Conservation (phyloP, 2,329 filamentous ascomycete species). For the Alternaria gansuensis region DNA sequence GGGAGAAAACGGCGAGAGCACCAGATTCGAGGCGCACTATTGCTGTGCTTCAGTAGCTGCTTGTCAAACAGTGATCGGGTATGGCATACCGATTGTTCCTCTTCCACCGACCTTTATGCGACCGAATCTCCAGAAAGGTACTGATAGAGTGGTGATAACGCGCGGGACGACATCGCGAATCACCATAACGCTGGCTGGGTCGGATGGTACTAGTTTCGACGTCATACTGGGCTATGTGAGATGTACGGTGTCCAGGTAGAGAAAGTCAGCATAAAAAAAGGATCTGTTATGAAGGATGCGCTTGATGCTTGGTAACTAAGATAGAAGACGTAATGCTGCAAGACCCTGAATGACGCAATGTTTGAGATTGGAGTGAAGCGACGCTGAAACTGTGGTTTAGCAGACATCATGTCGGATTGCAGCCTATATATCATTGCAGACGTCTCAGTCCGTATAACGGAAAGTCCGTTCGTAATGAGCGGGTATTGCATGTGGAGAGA, state of each 20-base stretch:
- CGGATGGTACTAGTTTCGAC: conserved; percentile 58
- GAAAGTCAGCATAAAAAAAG: background rate
- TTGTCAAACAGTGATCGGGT: background rate
- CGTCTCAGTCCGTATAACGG: conserved; percentile 24
- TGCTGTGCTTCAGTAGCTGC: conserved; percentile 18
- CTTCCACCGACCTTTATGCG: conserved; percentile 83
- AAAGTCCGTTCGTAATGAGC: background rate
- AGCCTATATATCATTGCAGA: conserved; percentile 14
- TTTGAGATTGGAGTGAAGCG: conserved; percentile 22
- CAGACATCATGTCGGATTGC: background rate
- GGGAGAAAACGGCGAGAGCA: conserved; percentile 87
- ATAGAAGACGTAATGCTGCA: conserved; percentile 37
- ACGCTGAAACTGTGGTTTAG: conserved; percentile 8
- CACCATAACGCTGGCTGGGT: conserved; percentile 86
- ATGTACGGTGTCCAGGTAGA: background rate
- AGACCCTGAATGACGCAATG: conserved; percentile 35
- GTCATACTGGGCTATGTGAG: conserved; percentile 40
- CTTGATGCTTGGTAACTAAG: conserved; percentile 15
- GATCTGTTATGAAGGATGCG: conserved; percentile 6
- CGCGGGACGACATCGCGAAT: conserved; percentile 84
- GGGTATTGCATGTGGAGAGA: conserved; percentile 17
- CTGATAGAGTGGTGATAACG: conserved; percentile 74
- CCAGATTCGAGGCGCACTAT: conserved; percentile 80
- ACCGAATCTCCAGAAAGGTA: conserved; percentile 86
- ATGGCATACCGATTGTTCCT: conserved; percentile 76